Evolutionary conservation across 202 grass and related monocot genomes (phyloP), one percentile per base, ranked within the genome.

Genomic region (Musa balbisiana): DNA sequence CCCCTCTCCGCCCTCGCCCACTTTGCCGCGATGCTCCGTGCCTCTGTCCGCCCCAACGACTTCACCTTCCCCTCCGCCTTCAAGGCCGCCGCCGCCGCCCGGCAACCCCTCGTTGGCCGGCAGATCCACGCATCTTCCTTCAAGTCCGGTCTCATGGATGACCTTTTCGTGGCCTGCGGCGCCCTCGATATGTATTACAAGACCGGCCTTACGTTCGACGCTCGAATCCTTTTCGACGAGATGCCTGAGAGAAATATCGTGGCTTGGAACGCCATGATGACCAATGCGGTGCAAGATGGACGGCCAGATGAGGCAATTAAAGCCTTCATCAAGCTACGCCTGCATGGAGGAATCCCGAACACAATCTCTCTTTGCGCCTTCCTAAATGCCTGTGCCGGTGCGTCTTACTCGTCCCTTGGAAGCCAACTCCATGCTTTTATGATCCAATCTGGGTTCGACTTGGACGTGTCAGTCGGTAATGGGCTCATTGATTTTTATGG

Each of bases 161-260:
- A 96, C 51, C 19, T 76, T 53, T 96, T 92, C 69, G 92, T 92
- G 12, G 82, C 89, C 4, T 92, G 89, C 51, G 87, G 83, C 20
- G 85, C 89, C 16, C 77, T 96, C 77, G 87, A 88, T 60, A 96
- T 96, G 92, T 92, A 92, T 52, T 92, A 80, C 83, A 96, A 96
- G 76, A 96, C 89, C 0, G 82, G 81, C 14, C 79, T 81, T 13
- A 51, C 76, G 1, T 10, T n/a, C 1, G 76, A 89, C 5, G 92
- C 84, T 0, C 78, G 82, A 17, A 83, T 70, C 17, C 81, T 96
- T 60, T 96, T 96, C 20, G 85, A 73, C 14, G 89, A 92, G 86
- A 96, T 96, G 89, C 83, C 87, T 55, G 75, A 86, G 25, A 81
- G 72, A 74, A 89, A 80, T 65, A 55, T 82, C 49, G 85, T 89